These are phyloP conservation scores for Tothia fuscella DNA, from an alignment of 2,329 filamentous ascomycete genomes.

Conservation along the genomic window DNA sequence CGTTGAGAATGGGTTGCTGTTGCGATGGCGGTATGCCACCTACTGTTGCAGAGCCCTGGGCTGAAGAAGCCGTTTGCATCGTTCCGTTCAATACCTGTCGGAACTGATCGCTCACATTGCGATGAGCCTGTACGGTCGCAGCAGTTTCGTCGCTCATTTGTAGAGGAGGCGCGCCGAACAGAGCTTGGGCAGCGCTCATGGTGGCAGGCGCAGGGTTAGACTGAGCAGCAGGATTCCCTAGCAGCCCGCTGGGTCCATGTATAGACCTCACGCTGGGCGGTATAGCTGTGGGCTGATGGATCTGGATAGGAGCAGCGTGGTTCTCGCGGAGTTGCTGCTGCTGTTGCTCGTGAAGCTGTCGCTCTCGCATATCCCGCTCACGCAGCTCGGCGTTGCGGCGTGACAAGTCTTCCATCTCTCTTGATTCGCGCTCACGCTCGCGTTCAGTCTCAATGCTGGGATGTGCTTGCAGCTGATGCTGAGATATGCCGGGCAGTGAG, in stretches of 20 bases:
- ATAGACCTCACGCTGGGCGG: conserved; percentile 65
- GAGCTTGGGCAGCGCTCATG: background rate
- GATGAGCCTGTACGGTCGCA: no score
- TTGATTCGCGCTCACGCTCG: conserved; percentile 38
- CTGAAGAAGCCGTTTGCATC: background rate
- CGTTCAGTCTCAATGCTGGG: conserved; percentile 23
- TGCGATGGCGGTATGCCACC: conserved; percentile 34
- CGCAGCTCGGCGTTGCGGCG: conserved; percentile 30
- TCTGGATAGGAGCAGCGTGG: conserved; percentile 74
- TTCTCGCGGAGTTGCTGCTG: conserved; percentile 58
- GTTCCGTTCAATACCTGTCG: background rate
- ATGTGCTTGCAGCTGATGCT: conserved; percentile 25
- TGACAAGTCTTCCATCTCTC: conserved; percentile 39
- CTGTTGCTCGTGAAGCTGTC: conserved; percentile 32
- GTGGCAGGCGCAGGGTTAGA: background rate
- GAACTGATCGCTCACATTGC: background rate
- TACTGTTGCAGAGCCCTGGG: background rate
- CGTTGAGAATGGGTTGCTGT: conserved; percentile 73
- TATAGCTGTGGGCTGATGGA: conserved; percentile 83
- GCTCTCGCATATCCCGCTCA: conserved; percentile 50
- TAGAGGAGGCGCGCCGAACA: conserved; percentile 26
- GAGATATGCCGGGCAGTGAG: conserved; percentile 21
- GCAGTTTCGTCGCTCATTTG: background rate
- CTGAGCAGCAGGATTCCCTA: conserved; percentile 29
- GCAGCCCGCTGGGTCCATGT: conserved; percentile 80